A percentile compares a stretch with the other conserved stretches of the same genome.
Conservation (phyloP, 768 basidiomycete species). For the Filobasidium wieringae region DNA sequence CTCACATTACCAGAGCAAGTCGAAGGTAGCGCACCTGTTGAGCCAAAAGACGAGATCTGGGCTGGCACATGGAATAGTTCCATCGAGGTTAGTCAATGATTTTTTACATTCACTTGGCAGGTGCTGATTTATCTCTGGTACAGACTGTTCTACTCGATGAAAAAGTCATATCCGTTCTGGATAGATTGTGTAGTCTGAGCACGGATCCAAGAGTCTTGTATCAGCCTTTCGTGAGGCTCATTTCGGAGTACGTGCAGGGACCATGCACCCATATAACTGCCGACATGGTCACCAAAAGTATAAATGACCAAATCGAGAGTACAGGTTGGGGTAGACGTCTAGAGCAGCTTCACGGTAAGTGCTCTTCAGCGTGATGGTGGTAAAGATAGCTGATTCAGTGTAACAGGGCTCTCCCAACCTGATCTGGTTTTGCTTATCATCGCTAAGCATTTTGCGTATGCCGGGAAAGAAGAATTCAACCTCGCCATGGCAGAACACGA, state of each 20-base stretch:
- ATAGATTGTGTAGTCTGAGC: slow-evolving; percentile 26
- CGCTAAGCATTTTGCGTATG: slow-evolving; percentile 60
- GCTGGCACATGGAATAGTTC: slow-evolving; percentile 47
- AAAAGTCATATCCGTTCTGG: slow-evolving; percentile 4
- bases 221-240: slow-evolving; percentile 27
- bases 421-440: slow-evolving; percentile 72
- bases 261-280: background rate
- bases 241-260: background rate
- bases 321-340: slow-evolving; percentile 30
- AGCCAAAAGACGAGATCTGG: slow-evolving; percentile 55
- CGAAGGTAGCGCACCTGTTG: no score
- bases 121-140: background rate
- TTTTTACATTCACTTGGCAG: slow-evolving; percentile 16
- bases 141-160: background rate
- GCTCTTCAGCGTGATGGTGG: background rate
- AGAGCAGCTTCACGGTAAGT: slow-evolving; percentile 28
- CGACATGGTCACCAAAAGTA: background rate
- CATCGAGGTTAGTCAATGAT: slow-evolving; percentile 43
- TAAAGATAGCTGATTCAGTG: background rate
- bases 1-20: no score
- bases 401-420: slow-evolving; percentile 61
- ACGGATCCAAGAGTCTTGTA: slow-evolving; percentile 32
- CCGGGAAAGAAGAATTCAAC: slow-evolving; percentile 68
- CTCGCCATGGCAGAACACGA: slow-evolving; percentile 79
- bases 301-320: slow-evolving; percentile 21